phyloP scores from a whole-genome alignment of 176 grass and related monocot species.

The Chloris gayana region DNA sequence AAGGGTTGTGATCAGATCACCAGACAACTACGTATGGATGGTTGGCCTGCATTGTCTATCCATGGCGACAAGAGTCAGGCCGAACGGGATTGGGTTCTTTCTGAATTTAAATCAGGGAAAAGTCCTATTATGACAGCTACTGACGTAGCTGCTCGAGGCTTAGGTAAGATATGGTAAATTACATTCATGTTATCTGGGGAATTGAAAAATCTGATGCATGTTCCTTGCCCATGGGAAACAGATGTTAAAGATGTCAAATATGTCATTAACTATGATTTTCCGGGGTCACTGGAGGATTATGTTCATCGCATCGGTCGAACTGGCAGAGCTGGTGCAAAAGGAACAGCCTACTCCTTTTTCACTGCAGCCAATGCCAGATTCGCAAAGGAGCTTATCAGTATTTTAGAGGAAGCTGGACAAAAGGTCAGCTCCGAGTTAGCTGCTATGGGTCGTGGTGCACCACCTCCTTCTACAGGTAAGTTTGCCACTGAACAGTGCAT shows the following conservation, averaged over 20 bases:
- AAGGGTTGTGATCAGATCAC: conserved; percentile 96
- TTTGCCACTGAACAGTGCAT: background rate
- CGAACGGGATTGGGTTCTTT: conserved; percentile 97
- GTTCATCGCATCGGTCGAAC: conserved; percentile 93
- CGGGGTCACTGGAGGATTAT: conserved; percentile 95
- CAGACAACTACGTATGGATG: conserved; percentile 90
- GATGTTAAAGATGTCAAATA: conserved; percentile 99
- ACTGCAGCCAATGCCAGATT: conserved; percentile 92
- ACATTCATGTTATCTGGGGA: background rate
- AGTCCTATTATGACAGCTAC: conserved; percentile 99
- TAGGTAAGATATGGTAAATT: conserved; percentile 57
- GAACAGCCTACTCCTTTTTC: conserved; percentile 94
- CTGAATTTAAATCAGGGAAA: conserved; percentile 96
- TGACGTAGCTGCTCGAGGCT: conserved; percentile 89
- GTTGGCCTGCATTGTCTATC: conserved; percentile 97
- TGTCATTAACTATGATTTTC: conserved; percentile 98
- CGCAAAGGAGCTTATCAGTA: conserved; percentile 84
- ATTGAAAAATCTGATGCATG: conserved; percentile 10
- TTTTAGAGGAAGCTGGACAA: conserved; percentile 91
- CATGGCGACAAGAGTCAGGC: conserved; percentile 99
- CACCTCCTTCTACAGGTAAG: conserved; percentile 66
- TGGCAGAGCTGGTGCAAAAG: conserved; percentile 88
- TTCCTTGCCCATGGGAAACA: conserved; percentile 41
- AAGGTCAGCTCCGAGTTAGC: conserved; percentile 88
- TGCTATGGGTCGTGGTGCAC: conserved; percentile 79